phyloP scores from a whole-genome alignment of 169 alveolate genomes.

The Besnoitia besnoiti region DNA sequence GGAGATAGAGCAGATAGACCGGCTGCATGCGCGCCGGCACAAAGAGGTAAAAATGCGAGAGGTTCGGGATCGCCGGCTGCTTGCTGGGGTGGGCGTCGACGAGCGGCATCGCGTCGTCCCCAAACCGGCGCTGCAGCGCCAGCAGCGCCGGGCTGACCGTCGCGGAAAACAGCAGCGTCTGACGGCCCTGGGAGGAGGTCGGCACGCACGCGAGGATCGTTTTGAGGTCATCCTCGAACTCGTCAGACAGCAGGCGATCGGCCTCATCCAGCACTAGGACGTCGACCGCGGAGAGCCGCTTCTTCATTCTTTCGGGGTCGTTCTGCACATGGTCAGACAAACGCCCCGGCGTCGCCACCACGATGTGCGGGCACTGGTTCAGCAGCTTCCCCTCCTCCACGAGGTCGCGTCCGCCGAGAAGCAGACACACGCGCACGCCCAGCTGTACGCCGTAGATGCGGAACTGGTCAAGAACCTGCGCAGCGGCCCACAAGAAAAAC shows the following conservation, averaged over 20 bases:
- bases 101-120: constrained; percentile 85
- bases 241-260: constrained; percentile 91
- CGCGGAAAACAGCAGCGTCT: constrained; percentile 97
- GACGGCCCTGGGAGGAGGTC: constrained; percentile 81
- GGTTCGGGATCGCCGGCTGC: constrained; percentile 79
- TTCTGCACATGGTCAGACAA: constrained; percentile 79
- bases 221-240: constrained; percentile 83
- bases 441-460: constrained; percentile 77
- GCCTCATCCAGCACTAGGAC: constrained; percentile 97
- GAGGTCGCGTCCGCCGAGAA: constrained; percentile 67
- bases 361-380: constrained; percentile 92
- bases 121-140: constrained; percentile 84
- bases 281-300: constrained; percentile 81
- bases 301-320: constrained; percentile 52
- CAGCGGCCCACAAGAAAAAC: too few relatives aligned
- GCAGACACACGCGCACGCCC: constrained; percentile 56
- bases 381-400: constrained; percentile 55
- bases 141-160: constrained; percentile 94
- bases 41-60: constrained; percentile 83
- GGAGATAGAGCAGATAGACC: constrained; percentile 84
- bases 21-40: constrained; percentile 89
- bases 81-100: constrained; percentile 76
- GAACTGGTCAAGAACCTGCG: constrained; percentile 90
- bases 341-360: constrained; percentile 98
- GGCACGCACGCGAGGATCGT: constrained; percentile 81